A percentile compares a stretch with the other conserved stretches of the same genome.
Conservation (phyloP, 2,329 filamentous ascomycete species). For the Cryphonectria carpinicola region DNA sequence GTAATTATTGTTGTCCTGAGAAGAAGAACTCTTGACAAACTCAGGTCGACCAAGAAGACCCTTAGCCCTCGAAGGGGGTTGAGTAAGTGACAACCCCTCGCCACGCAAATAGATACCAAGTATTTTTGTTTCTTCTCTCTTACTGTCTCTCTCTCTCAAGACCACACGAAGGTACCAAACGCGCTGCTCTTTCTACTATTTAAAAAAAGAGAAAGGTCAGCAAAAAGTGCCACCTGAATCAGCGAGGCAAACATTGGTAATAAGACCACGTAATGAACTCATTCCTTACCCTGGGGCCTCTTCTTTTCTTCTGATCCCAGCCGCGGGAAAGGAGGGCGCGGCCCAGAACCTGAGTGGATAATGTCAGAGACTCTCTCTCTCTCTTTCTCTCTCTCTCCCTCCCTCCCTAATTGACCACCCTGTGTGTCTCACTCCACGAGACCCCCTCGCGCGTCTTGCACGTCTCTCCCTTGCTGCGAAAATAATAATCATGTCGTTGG, state of each 20-base stretch:
- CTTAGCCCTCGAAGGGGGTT: not conserved
- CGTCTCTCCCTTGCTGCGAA: not conserved
- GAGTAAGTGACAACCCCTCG: not conserved
- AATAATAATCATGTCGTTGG: not conserved
- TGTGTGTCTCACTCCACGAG: not conserved
- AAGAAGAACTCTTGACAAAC: not conserved
- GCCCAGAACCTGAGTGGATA: too few species aligned
- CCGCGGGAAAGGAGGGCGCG: not conserved
- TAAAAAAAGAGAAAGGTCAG: not conserved
- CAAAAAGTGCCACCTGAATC: not conserved
- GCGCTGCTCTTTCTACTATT: not conserved
- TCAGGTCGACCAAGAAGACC: not conserved
- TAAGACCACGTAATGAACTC: not conserved
- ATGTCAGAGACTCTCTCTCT: not conserved
- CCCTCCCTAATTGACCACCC: not conserved
- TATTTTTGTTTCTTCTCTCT: not conserved
- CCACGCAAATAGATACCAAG: too few species aligned
- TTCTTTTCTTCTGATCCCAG: not conserved
- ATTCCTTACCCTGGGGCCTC: not conserved
- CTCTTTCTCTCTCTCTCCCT: not conserved
- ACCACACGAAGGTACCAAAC: not conserved
- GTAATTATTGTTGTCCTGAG: not conserved
- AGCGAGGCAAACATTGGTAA: not conserved
- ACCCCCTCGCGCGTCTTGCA: not conserved
- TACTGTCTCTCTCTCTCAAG: not conserved